Evolutionary conservation across 139 green algal species (phyloP).

Genomic region (Coelastrella sp.): DNA sequence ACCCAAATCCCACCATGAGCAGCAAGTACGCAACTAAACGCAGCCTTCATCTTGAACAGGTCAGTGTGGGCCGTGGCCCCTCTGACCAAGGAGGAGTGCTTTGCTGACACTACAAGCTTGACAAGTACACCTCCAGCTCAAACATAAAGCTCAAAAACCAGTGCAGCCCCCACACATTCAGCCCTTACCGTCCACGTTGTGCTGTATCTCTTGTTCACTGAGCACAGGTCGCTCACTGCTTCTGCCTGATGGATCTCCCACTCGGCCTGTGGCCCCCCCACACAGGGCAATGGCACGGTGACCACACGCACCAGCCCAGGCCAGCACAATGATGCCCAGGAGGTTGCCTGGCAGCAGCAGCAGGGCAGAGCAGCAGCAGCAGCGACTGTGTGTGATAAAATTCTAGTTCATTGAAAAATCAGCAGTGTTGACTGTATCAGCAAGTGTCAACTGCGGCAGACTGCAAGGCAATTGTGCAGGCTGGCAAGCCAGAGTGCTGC

Average conservation of each 20-base stretch:
- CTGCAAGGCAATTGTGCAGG: too few relatives aligned
- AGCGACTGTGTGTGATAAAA: not conserved
- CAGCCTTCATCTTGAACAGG: too few relatives aligned
- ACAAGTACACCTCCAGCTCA: too few relatives aligned
- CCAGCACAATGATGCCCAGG: conserved; percentile 97
- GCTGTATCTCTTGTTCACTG: conserved; percentile 83
- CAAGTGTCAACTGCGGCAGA: too few relatives aligned
- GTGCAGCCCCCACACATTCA: not conserved
- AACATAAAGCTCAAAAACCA: not conserved
- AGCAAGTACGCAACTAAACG: too few relatives aligned
- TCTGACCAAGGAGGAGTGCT: too few relatives aligned
- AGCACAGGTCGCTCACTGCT: conserved; percentile 92
- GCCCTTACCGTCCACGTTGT: conserved; percentile 77
- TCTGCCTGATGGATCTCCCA: conserved; percentile 94
- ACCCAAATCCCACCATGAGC: too few relatives aligned
- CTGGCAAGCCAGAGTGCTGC: too few relatives aligned
- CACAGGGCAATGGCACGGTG: conserved; percentile 90
- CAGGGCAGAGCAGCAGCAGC: not conserved
- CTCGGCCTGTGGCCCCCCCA: conserved; percentile 92
- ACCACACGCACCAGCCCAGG: conserved; percentile 94
- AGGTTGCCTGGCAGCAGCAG: conserved; percentile 81
- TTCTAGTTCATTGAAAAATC: too few relatives aligned
- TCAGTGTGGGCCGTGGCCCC: too few relatives aligned
- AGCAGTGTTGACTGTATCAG: too few relatives aligned
- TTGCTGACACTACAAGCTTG: too few relatives aligned